Percentiles rank a stretch among this genome's conserved stretches.
These are phyloP conservation scores for Seiridium cupressi DNA, from an alignment of 2,329 filamentous ascomycete genomes.

Conservation along the genomic window DNA sequence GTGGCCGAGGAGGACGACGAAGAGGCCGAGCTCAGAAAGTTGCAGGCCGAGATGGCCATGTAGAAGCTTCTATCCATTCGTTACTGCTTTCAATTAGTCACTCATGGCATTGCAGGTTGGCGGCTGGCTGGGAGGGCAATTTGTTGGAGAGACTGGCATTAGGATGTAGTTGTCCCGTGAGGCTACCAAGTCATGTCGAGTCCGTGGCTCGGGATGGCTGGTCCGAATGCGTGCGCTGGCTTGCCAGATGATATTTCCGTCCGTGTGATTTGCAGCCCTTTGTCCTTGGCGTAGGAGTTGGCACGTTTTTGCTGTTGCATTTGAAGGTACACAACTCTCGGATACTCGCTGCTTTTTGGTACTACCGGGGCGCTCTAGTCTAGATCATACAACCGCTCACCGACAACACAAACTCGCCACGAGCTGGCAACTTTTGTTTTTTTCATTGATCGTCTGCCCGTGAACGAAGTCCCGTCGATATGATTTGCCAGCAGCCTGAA, in stretches of 20 bases:
- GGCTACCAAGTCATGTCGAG: background rate
- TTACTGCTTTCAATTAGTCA: conserved; percentile 11
- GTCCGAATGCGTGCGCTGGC: background rate
- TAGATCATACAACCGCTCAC: conserved; percentile 8
- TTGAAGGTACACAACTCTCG: conserved; percentile 2
- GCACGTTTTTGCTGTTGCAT: conserved; percentile 6
- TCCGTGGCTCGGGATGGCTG: background rate
- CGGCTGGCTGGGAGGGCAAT: conserved; percentile 8
- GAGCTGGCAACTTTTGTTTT: too few species aligned
- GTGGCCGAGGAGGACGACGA: conserved; percentile 83
- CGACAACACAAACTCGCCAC: background rate
- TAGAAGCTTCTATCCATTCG: conserved; percentile 36
- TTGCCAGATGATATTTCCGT: background rate
- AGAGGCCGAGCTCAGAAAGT: conserved; percentile 86
- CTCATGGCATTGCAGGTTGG: conserved; percentile 14
- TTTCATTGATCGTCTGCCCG: too few species aligned
- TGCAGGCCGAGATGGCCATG: conserved; percentile 98
- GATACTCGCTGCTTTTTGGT: conserved; percentile 7
- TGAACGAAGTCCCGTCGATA: too few species aligned
- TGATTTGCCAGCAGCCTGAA: too few species aligned
- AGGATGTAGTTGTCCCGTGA: background rate
- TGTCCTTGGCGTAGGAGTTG: conserved; percentile 12
- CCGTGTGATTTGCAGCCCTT: conserved; percentile 4
- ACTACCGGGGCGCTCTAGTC: conserved; percentile 1
- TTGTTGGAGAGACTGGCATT: background rate